Base-by-base conservation (phyloP, 2,329 filamentous ascomycete genomes). In the Fusarium brachygibbosum region DNA sequence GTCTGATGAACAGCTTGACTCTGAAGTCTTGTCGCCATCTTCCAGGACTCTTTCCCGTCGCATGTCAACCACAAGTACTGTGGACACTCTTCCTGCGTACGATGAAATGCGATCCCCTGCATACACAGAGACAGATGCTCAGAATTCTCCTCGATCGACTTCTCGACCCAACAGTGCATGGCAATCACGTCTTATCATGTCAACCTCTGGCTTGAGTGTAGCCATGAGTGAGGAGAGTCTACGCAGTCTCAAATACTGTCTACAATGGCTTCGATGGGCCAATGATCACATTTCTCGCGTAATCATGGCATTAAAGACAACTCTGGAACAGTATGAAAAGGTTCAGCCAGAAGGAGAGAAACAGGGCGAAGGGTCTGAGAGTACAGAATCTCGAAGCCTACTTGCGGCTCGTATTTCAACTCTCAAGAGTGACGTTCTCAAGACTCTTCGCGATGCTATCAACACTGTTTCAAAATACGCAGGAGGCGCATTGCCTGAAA, bases 151-250 rank as follows among this genome's bases (percentile, higher is more conserved):
- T 3, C 74, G 76, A 23, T 65, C 72, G 11, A 67, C 74, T 16
- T 75, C 77, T 6, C 72, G 76, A 6, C 75, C 79, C 8, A 78
- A 72, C 19, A 75, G 74, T 21, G 77, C 84, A 75, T 97, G 94
- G 93, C 93, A 92, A 65, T 93, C 92, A 13, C 90, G 94, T 16
- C 83, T 98, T 19, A 92, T 97, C 70, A 92, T 97, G 77, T 94
- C 93, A 7, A 98, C 95, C 0, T 97, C 94, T 1, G 95, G 94
- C 1, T 86, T 98, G 1, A 94, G 94, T 68, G 91, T 97, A 17
- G 94, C 96, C 1, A 93, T 99, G 86, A 97, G 92, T 74, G 91
- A 97, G 19, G 91, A 96, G 75, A 97, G 93, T 23, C 82, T 98
- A 11, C 88, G 90, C 52, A 96, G 91, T 65, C 82, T 99, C 41